Base-by-base conservation (phyloP, 352 stramenopile genomes). In the Pelagophyceae sp. region DNA sequence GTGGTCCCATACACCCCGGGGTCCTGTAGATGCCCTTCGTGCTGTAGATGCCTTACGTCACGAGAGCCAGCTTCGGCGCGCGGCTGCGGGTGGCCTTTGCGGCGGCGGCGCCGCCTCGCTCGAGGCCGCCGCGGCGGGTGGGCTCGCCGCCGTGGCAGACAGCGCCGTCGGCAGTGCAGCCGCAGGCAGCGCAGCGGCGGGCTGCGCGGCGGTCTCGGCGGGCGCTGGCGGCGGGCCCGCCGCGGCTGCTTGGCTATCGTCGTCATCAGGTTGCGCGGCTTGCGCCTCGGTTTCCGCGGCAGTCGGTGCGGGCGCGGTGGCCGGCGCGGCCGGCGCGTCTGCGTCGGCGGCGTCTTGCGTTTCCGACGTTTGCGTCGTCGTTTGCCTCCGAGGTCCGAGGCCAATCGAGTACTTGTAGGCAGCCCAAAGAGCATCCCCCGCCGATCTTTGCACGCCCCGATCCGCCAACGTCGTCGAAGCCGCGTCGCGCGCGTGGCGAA, bases 401-500 rank as follows among this genome's bases (percentile, higher is more conserved):
- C 67, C 67, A 3, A 74, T 51, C 2, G 67, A 74, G n/a, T 74
- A 74, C 38, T 74, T 74, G 67, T 74, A 74, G 35, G 67, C 67
- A 37, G 51, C 58, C 67, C 67, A 74, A 37, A 74, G 67, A 23
- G 37, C 35, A 37, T 74, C 67, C 35, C 67, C 67, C 35, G 67
- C 67, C 35, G 20, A 37, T 37, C 58, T 74, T 35, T 74, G 67
- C 2, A 74, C 35, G 35, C 31, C 27, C 17, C 67, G 67, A 37
- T 54, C 27, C 67, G 67, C 33, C 35, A 74, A 37, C 15, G 67
- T 58, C 33, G 11, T 11, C 11, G 35, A 58, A 5, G 67, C 67
- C 20, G 67, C 67, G 35, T 1, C 35, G 15, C 17, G 11, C 35
- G 67, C 67, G 67, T 58, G 35, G 2, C 38, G 35, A 2, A 2